A percentile compares a stretch with the other conserved stretches of the same genome.
phyloP scores from a whole-genome alignment of 2,329 filamentous ascomycete genomes.

The Trichoderma gracile region DNA sequence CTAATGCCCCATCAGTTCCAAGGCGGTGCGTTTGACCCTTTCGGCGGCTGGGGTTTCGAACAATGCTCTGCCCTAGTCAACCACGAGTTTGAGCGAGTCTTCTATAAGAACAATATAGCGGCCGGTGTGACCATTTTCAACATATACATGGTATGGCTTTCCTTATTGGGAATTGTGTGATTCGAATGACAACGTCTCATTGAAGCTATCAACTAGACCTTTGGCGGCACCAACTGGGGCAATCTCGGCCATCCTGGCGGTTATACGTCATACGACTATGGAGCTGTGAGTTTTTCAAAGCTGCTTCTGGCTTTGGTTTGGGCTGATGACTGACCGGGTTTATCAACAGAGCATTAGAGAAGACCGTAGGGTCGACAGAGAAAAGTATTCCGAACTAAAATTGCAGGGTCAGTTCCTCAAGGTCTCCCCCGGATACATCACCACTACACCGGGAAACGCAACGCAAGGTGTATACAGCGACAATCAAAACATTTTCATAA shows the following conservation, averaged over 20 bases:
- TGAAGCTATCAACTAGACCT: slow-evolving; percentile 49
- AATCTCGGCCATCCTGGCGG: slow-evolving; percentile 70
- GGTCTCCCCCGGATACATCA: slow-evolving; percentile 69
- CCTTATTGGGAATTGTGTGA: not conserved
- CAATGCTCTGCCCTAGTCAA: slow-evolving; percentile 67
- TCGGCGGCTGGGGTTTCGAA: slow-evolving; percentile 70
- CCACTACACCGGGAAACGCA: slow-evolving; percentile 54
- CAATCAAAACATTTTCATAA: slow-evolving; percentile 57
- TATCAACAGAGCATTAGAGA: slow-evolving; percentile 58
- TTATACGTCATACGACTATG: slow-evolving; percentile 61
- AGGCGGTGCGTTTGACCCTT: slow-evolving; percentile 71
- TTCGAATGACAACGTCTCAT: no score
- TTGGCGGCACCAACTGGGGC: slow-evolving; percentile 82
- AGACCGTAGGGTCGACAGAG: slow-evolving; percentile 64
- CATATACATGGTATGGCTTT: slow-evolving; percentile 65
- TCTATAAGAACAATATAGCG: slow-evolving; percentile 74
- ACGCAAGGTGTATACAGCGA: slow-evolving; percentile 54
- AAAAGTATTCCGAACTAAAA: slow-evolving; percentile 80
- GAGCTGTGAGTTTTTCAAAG: slow-evolving; percentile 38
- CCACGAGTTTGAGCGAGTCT: slow-evolving; percentile 73
- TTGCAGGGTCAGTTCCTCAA: slow-evolving; percentile 73
- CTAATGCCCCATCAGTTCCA: slow-evolving; percentile 53
- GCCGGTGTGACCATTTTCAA: slow-evolving; percentile 69
- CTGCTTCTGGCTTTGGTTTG: not conserved
- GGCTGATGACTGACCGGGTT: slow-evolving; percentile 26